phyloP scores from a whole-genome alignment of 495 filamentous ascomycete species.

The Hyaloscypha bicolor region DNA sequence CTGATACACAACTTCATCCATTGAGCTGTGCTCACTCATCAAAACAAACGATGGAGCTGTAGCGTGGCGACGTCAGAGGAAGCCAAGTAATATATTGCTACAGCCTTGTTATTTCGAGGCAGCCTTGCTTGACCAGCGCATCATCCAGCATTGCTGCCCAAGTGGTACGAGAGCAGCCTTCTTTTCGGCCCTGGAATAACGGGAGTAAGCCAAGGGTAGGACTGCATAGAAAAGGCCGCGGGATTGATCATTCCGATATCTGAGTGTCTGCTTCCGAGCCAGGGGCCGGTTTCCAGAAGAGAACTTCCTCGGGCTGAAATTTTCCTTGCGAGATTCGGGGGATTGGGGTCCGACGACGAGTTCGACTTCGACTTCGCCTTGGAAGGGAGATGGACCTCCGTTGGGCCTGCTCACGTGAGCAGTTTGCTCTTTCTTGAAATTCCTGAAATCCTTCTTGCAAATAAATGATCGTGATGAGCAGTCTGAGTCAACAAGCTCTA shows the following conservation, averaged over 20 bases:
- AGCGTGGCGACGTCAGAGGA: slow-evolving; percentile 31
- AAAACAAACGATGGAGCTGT: not conserved
- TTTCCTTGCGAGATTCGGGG: not conserved
- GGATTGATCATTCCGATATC: not conserved
- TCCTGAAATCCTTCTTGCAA: too few species aligned
- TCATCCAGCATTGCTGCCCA: slow-evolving; percentile 32
- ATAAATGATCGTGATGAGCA: too few species aligned
- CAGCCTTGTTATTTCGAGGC: slow-evolving; percentile 21
- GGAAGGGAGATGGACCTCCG: not conserved
- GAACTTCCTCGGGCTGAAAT: not conserved
- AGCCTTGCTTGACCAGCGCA: slow-evolving; percentile 32
- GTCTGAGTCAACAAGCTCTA: not conserved
- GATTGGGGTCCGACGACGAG: not conserved
- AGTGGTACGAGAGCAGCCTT: slow-evolving; percentile 18
- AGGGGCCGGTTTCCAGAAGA: slow-evolving; percentile 9
- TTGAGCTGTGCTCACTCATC: slow-evolving; percentile 1
- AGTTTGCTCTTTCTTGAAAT: not conserved
- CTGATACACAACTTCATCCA: slow-evolving; percentile 15
- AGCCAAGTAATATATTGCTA: slow-evolving; percentile 26
- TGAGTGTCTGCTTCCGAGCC: slow-evolving; percentile 1
- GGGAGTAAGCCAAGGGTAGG: slow-evolving; percentile 17
- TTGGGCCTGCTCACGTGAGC: not conserved
- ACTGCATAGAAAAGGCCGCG: not conserved
- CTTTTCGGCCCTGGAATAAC: not conserved
- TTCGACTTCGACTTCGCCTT: not conserved